A percentile compares a stretch with the other conserved stretches of the same genome.
Conservation (phyloP, 495 filamentous ascomycete species). For the Usnea hakonensis region DNA sequence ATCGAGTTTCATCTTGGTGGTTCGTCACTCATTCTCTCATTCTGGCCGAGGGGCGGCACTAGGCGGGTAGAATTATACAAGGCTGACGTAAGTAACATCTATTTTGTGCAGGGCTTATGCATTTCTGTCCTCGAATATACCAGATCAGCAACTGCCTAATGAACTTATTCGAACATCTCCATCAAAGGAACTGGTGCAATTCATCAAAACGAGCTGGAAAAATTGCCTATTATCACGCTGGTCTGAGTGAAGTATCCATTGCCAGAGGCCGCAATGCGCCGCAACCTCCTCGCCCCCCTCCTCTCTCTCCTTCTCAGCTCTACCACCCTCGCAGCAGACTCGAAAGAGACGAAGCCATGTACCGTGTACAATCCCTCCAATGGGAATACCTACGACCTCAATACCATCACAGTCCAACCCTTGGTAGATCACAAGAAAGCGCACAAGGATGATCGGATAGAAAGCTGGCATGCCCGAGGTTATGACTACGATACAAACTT, state of each 20-base stretch:
- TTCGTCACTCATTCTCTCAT: not conserved
- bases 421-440: slow-evolving; percentile 49
- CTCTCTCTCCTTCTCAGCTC: slow-evolving; percentile 27
- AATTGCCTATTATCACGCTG: not conserved
- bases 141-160: slow-evolving; percentile 9
- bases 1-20: not conserved
- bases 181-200: not conserved
- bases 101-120: not conserved
- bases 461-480: slow-evolving; percentile 76
- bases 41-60: too few relatives aligned
- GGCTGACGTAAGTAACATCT: not conserved
- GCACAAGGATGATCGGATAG: slow-evolving; percentile 51
- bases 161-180: not conserved
- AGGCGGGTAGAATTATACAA: not conserved
- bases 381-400: slow-evolving; percentile 86
- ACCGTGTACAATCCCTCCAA: slow-evolving; percentile 65
- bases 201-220: not conserved
- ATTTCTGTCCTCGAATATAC: not conserved
- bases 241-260: not conserved
- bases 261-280: slow-evolving; percentile 11
- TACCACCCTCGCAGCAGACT: slow-evolving; percentile 29
- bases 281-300: slow-evolving; percentile 24
- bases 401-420: slow-evolving; percentile 56
- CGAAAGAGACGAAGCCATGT: slow-evolving; percentile 52
- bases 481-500: slow-evolving; percentile 87